These are phyloP conservation scores for Stephanodiscus minutulus DNA, from an alignment of 108 stramenopile genomes.

Conservation along the genomic window DNA sequence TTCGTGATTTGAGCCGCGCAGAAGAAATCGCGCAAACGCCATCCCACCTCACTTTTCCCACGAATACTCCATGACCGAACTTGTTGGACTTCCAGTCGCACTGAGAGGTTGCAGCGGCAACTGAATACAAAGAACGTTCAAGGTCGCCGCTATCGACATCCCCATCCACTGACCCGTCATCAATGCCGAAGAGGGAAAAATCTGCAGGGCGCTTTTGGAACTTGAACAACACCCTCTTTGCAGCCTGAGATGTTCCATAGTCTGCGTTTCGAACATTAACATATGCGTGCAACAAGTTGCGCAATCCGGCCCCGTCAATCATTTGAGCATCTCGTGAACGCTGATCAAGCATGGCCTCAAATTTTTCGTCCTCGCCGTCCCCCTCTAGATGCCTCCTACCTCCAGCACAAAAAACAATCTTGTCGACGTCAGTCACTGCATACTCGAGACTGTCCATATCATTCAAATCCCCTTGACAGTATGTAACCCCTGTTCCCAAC, in stretches of 20 bases:
- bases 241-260: constrained; percentile 84
- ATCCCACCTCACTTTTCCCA: constrained; percentile 57
- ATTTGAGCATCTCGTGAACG: constrained; percentile 62
- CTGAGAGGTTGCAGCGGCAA: constrained; percentile 34
- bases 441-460: constrained; percentile 89
- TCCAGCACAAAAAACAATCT: constrained; percentile 84
- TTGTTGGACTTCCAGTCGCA: constrained; percentile 76
- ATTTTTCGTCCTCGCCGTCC: constrained; percentile 51
- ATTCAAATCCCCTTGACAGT: constrained; percentile 87
- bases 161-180: constrained; percentile 42
- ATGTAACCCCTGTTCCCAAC: constrained; percentile 87
- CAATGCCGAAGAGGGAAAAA: constrained; percentile 73
- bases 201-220: constrained; percentile 70
- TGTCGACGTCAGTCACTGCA: constrained; percentile 91
- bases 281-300: constrained; percentile 85
- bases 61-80: constrained; percentile 79
- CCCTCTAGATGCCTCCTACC: constrained; percentile 11
- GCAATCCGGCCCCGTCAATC: constrained; percentile 78
- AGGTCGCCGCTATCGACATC: constrained; percentile 17
- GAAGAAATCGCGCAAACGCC: constrained; percentile 74
- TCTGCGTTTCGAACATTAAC: constrained; percentile 87
- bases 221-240: constrained; percentile 90
- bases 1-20: constrained; percentile 70
- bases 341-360: constrained; percentile 50
- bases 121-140: constrained; percentile 3